Evolutionary conservation across 768 basidiomycete genomes (phyloP), one percentile per base, ranked within the genome.

Genomic region (Tulasnella sp.): DNA sequence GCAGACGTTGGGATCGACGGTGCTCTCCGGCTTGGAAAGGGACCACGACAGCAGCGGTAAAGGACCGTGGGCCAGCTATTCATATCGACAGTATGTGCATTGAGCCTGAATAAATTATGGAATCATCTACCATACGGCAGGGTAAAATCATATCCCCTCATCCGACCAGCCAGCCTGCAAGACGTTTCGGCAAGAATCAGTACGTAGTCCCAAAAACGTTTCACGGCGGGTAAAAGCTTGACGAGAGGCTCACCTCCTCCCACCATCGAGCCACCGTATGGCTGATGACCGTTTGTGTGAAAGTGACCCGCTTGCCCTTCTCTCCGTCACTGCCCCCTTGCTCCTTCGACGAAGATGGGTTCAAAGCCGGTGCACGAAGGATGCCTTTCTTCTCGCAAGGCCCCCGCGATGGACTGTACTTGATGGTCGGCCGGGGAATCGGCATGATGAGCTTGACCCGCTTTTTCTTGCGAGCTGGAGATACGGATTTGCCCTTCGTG

Each of bases 401-500:
- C 13, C 23, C 23, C 20, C 9, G 26, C 55, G 55, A 57, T 57
- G 55, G 55, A 57, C 16, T 23, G 23, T 57, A 26, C 55, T 57
- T 57, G 55, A 57, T 20, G 2, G 26, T 9, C 55, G 55, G 55
- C 55, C 16, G 55, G 23, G 55, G 55, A 23, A 18, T 23, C 16
- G 55, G 23, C 55, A 57, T 57, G 55, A 57, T 57, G 55, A 57
- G 55, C 55, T 57, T 57, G 55, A 57, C 55, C 23, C 55, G 55
- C 23, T 57, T 57, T 18, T 57, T 57, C 55, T 57, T 57, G 1
- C 55, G 15, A 9, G 16, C 20, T 13, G 55, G 55, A 57, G 55
- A 57, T 13, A 57, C 55, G 20, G 55, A 20, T 57, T 23, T 57
- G 55, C 55, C 55, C 55, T 57, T 57, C 16, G 55, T 57, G 55